Evolutionary conservation across 2,329 filamentous ascomycete genomes (phyloP).

Genomic region (Stagonosporopsis tanaceti): DNA sequence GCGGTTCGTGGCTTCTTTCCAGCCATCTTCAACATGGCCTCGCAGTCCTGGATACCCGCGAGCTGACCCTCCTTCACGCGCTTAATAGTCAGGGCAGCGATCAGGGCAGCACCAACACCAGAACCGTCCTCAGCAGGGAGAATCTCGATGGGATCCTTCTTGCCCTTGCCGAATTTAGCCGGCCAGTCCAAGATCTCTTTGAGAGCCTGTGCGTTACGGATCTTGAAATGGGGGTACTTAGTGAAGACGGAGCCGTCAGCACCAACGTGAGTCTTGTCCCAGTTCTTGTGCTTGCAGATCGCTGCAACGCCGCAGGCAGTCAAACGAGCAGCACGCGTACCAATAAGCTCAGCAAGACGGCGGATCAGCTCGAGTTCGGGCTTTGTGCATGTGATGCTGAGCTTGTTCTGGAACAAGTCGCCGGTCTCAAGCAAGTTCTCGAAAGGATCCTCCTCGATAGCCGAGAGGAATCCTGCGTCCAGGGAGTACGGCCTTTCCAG

Average conservation of each 20-base stretch:
- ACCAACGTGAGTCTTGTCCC: slow-evolving; percentile 87
- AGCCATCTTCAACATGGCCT: slow-evolving; percentile 52
- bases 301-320: slow-evolving; percentile 95
- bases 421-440: slow-evolving; percentile 92
- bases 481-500: slow-evolving; percentile 88
- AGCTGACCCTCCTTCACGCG: slow-evolving; percentile 67
- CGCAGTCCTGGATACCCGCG: slow-evolving; percentile 63
- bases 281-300: slow-evolving; percentile 95
- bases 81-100: slow-evolving; percentile 76
- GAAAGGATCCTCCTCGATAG: slow-evolving; percentile 93
- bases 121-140: slow-evolving; percentile 92
- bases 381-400: slow-evolving; percentile 73
- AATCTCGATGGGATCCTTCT: slow-evolving; percentile 78
- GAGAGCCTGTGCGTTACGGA: slow-evolving; percentile 85
- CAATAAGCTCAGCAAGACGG: slow-evolving; percentile 90
- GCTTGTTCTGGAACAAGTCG: slow-evolving; percentile 80
- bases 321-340: slow-evolving; percentile 89
- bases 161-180: slow-evolving; percentile 73
- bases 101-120: slow-evolving; percentile 95
- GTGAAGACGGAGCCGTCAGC: slow-evolving; percentile 98
- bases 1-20: slow-evolving; percentile 19
- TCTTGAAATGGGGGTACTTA: slow-evolving; percentile 99
- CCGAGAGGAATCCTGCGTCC: slow-evolving; percentile 91
- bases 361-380: slow-evolving; percentile 90
- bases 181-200: slow-evolving; percentile 97